phyloP scores from a whole-genome alignment of 192 early-diverging fungal species.

The Fimicolochytrium jonesii region DNA sequence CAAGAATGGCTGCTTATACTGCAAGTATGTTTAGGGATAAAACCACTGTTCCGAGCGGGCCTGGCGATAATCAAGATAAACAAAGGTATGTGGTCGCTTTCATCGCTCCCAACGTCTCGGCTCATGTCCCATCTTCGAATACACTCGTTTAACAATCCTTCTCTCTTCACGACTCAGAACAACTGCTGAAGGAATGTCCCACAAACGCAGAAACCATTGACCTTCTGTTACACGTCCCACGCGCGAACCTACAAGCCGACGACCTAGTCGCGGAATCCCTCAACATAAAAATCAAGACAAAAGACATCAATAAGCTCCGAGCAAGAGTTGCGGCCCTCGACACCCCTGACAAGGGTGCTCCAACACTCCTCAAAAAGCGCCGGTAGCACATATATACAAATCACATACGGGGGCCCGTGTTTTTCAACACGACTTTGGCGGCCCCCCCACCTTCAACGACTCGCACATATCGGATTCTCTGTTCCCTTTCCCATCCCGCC shows the following conservation, averaged over 20 bases:
- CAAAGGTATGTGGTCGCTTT: slow-evolving; percentile 36
- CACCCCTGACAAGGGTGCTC: slow-evolving; percentile 16
- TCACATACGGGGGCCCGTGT: too few species aligned
- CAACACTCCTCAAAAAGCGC: slow-evolving; percentile 11
- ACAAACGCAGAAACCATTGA: slow-evolving; percentile 68
- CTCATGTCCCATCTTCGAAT: too few species aligned
- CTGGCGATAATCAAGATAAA: slow-evolving; percentile 63
- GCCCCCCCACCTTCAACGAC: too few species aligned
- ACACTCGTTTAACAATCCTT: too few species aligned
- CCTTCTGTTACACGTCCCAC: slow-evolving; percentile 78
- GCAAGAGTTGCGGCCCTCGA: neutral
- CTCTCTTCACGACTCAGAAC: slow-evolving; percentile 24
- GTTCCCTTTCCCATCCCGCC: too few species aligned
- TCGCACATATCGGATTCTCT: too few species aligned
- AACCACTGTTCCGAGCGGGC: slow-evolving; percentile 77
- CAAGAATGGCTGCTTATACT: neutral
- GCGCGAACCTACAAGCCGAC: slow-evolving; percentile 55
- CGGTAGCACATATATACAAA: too few species aligned
- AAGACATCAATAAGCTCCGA: slow-evolving; percentile 21
- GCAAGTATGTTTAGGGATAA: slow-evolving; percentile 51
- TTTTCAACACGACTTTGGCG: too few species aligned
- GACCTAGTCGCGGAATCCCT: slow-evolving; percentile 64
- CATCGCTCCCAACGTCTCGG: too few species aligned
- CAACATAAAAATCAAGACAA: slow-evolving; percentile 54
- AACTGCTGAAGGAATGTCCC: slow-evolving; percentile 72